Base-by-base conservation (phyloP, 352 stramenopile species). In the Pythium sukuiense region DNA sequence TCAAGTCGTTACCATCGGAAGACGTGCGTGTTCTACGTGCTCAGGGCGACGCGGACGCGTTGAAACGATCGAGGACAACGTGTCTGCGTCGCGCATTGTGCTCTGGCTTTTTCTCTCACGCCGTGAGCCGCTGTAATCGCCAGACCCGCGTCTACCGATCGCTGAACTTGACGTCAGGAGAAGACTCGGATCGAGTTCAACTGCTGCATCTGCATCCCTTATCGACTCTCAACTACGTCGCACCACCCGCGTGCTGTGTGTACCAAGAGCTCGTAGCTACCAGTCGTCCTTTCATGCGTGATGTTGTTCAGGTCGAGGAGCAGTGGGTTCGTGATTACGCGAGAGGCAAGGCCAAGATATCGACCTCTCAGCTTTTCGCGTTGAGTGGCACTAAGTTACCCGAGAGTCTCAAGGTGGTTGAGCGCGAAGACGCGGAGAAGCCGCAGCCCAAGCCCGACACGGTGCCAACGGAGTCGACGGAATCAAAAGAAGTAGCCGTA, bases 231-330 rank as follows among this genome's bases (percentile, higher is more conserved):
- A 66, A 74, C 26, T 80, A 79, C 59, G 65, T 77, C 13, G 52
- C 74, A 4, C 71, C 79, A 24, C 86, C 86, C 5, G 65, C 77
- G 54, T 80, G 64, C 50, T 92, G 83, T 52, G 59, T 94, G 2
- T 92, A 86, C 57, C 82, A 90, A 2, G 82, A 94, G 59, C 77
- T 94, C 39, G 83, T 92, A 29, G 71, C 79, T 45, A 92, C 83
- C 18, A 90, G 77, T 66, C 86, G 84, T 13, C 77, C 77, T 14
- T 94, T 88, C 61, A 81, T 94, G 76, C 86, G 84, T 26, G 54
- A 77, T 53, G 71, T 80, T 14, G 49, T 91, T 6, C 71, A 72
- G 43, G 78, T 89, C 1, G 77, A 89, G 0, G 62, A 65, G 43
- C 41, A 55, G 27, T 94, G 86, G 86, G 63, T 94, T 5, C 72